phyloP scores from a whole-genome alignment of 164 flowering plant genomes.

The Protea cynaroides region DNA sequence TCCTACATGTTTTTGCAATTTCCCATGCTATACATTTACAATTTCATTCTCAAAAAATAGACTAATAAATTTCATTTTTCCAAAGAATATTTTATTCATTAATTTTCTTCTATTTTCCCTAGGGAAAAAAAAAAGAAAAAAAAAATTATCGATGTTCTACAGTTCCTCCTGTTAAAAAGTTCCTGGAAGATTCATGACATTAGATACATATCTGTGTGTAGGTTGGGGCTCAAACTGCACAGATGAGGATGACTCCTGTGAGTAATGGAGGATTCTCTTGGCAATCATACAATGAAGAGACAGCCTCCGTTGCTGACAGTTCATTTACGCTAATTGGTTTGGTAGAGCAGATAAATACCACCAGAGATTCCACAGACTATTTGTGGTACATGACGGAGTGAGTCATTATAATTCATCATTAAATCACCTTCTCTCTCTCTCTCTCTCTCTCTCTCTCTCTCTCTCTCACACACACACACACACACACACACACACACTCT shows the following conservation, averaged over 20 bases:
- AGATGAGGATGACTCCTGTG: constrained; percentile 38
- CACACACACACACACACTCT: too few species aligned
- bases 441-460: too few species aligned
- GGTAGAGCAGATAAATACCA: constrained; percentile 66
- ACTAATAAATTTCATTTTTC: neutral
- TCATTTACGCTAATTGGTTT: constrained; percentile 38
- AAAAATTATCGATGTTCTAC: too few species aligned
- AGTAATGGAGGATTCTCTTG: constrained; percentile 37
- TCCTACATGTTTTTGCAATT: too few species aligned
- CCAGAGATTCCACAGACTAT: constrained; percentile 74
- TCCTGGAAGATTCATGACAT: neutral
- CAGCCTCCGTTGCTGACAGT: constrained; percentile 39
- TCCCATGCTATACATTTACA: too few species aligned
- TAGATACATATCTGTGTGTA: constrained; percentile 19
- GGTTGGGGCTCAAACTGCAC: constrained; percentile 52
- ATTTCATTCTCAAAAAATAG: neutral
- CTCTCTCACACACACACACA: too few species aligned
- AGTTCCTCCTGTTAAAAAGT: neutral
- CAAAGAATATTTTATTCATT: neutral
- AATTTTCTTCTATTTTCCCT: neutral
- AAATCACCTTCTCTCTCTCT: neutral
- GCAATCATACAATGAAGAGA: constrained; percentile 71
- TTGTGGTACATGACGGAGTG: constrained; percentile 91
- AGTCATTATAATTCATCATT: constrained; percentile 22
- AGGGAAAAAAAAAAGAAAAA: neutral